These are phyloP conservation scores for Penicillium sp. DNA, from an alignment of 2,329 filamentous ascomycete species.

Conservation along the genomic window DNA sequence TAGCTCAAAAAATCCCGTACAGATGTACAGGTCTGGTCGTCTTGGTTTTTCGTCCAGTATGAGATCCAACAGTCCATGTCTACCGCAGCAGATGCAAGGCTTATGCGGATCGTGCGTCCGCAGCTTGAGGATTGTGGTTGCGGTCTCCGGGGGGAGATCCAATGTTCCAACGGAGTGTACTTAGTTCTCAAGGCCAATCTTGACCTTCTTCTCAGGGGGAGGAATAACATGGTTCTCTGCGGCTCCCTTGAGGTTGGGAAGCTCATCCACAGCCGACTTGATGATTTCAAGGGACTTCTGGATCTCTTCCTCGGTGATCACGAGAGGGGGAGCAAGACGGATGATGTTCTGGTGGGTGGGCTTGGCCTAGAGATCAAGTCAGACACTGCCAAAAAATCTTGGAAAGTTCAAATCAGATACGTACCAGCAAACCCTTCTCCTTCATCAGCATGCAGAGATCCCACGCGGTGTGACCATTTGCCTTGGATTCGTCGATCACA, in stretches of 20 bases:
- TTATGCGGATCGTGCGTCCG: not conserved
- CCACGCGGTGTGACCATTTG: constrained; percentile 87
- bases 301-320: constrained; percentile 89
- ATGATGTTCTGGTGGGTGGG: constrained; percentile 99
- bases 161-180: not conserved
- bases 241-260: constrained; percentile 67
- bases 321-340: constrained; percentile 90
- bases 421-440: constrained; percentile 87
- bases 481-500: constrained; percentile 87
- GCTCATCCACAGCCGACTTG: constrained; percentile 75
- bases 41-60: constrained; percentile 1
- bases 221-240: constrained; percentile 60
- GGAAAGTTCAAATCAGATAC: constrained; percentile 33
- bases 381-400: not conserved
- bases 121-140: not conserved
- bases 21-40: not conserved
- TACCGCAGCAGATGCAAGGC: not conserved
- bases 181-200: constrained; percentile 61
- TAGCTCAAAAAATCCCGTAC: constrained; percentile 1
- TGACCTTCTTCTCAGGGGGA: constrained; percentile 61
- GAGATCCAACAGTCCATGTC: not conserved
- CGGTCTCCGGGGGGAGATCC: not conserved
- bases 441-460: constrained; percentile 95
- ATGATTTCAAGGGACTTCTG: constrained; percentile 77
- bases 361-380: constrained; percentile 70